These are phyloP conservation scores for Moesziomyces sp. DNA, from an alignment of 1,284 basidiomycete genomes.

Conservation along the genomic window DNA sequence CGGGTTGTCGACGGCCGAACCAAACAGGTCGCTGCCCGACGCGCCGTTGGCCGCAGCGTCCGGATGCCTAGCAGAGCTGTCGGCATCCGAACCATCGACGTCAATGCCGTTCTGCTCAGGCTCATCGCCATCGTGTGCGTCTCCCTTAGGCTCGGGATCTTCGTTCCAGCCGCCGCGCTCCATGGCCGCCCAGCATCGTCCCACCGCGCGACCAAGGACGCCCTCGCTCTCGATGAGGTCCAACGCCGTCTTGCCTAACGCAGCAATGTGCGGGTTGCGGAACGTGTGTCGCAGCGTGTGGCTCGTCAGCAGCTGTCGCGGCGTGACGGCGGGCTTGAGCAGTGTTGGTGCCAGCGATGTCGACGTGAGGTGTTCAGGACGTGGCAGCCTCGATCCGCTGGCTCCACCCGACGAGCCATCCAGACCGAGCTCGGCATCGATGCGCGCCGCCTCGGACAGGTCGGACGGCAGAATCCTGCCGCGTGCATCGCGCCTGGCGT, in stretches of 20 bases:
- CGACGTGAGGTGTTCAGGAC: slow-evolving; percentile 49
- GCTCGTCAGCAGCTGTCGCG: slow-evolving; percentile 59
- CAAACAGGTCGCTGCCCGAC: slow-evolving; percentile 21
- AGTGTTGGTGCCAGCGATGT: slow-evolving; percentile 62
- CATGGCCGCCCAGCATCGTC: slow-evolving; percentile 63
- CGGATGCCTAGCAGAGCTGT: slow-evolving; percentile 11
- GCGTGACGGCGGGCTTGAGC: slow-evolving; percentile 61
- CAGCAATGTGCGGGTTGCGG: slow-evolving; percentile 64
- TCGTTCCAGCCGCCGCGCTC: slow-evolving; percentile 53
- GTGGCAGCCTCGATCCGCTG: slow-evolving; percentile 17
- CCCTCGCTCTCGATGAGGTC: slow-evolving; percentile 65
- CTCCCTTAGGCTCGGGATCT: slow-evolving; percentile 38
- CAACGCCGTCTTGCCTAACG: slow-evolving; percentile 64
- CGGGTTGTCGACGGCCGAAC: slow-evolving; percentile 49
- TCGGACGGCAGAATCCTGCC: slow-evolving; percentile 38
- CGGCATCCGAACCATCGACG: slow-evolving; percentile 21
- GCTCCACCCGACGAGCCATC: slow-evolving; percentile 17
- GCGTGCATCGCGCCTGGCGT: slow-evolving; percentile 23
- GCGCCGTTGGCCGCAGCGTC: slow-evolving; percentile 8
- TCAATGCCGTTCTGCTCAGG: slow-evolving; percentile 38
- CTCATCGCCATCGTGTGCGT: slow-evolving; percentile 8
- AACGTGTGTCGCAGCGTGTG: slow-evolving; percentile 65
- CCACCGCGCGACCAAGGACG: slow-evolving; percentile 58
- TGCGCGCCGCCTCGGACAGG: slow-evolving; percentile 42
- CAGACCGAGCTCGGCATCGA: slow-evolving; percentile 46